Evolutionary conservation across 805 yeast genomes (phyloP), one percentile per base, ranked within the genome.

Genomic region (Komagataella mondaviorum): DNA sequence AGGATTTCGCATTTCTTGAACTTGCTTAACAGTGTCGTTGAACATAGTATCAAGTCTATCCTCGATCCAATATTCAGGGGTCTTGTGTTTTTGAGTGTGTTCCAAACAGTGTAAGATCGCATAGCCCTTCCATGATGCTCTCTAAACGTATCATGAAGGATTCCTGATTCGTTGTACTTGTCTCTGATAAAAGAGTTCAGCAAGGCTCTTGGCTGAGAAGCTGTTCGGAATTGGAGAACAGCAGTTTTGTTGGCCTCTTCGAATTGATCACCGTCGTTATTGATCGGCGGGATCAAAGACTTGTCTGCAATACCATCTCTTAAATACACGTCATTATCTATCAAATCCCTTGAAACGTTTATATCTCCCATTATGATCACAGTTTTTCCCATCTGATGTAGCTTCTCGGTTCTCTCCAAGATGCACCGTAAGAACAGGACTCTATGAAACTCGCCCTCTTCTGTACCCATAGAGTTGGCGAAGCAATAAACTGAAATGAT

Each of bases 41-140:
- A 75, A 0, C 76, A 65, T 6, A 89, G 63, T 5, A 91, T 81
- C 56, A 83, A 75, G 63, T 91, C 99, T 22, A 91, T 83, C 51
- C 99, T 71, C 1, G 96, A 85, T 0, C 99, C 97, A 63, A 75
- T 85, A 60, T 91, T 91, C 1, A 83, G 71, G 1, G 93, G 89
- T 30, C 99, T 68, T 18, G 85, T 76, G 57, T 85, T 85, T 50
- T 78, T 76, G 57, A 81, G 65, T 1, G 89, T 85, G 64, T 89
- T 90, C 99, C 99, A 91, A 48, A 90, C 93, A 0, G 97, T 89
- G 61, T 85, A 93, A 77, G 89, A 71, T 20, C 77, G 80, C 59
- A 76, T 61, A 48, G 80, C 69, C 14, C 83, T 65, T 1, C 84
- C 81, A 54, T 82, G 83, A 2, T 62, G 52, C 24, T 64, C 60